A percentile compares a stretch with the other conserved stretches of the same genome.
Conservation (phyloP, 2,329 filamentous ascomycete genomes). For the Colletotrichum salicis region DNA sequence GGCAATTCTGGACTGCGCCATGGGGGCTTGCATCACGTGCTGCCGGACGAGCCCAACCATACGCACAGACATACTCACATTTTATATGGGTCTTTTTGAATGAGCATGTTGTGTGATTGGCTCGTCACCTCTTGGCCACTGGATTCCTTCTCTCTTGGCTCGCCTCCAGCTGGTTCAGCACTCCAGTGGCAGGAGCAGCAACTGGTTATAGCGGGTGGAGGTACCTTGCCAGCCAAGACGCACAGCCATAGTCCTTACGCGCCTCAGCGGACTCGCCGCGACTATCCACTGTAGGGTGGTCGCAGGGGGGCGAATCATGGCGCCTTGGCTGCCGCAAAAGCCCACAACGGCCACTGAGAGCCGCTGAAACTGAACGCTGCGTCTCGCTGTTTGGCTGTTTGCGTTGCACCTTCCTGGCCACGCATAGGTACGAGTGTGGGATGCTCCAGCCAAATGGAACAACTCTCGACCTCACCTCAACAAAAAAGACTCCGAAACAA, state of each 20-base stretch:
- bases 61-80: slow-evolving; percentile 2
- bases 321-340: slow-evolving; percentile 26
- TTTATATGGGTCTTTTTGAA: neutral
- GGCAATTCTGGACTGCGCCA: slow-evolving; percentile 14
- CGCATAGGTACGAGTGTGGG: neutral
- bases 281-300: neutral
- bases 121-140: neutral
- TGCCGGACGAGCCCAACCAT: neutral
- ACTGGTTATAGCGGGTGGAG: slow-evolving; percentile 6
- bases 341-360: slow-evolving; percentile 19
- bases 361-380: slow-evolving; percentile 9
- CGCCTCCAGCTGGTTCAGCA: neutral
- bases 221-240: slow-evolving; percentile 27
- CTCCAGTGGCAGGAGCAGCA: neutral
- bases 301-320: slow-evolving; percentile 6
- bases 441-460: slow-evolving; percentile 1
- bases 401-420: slow-evolving; percentile 11
- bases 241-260: slow-evolving; percentile 29
- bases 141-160: slow-evolving; percentile 6
- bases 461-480: slow-evolving; percentile 18
- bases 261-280: slow-evolving; percentile 26
- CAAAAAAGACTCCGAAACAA: slow-evolving; percentile 26
- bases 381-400: slow-evolving; percentile 25
- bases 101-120: slow-evolving; percentile 27
- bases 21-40: slow-evolving; percentile 20